Evolutionary conservation across 2,329 filamentous ascomycete genomes (phyloP).

Genomic region (Nothopassalora personata): DNA sequence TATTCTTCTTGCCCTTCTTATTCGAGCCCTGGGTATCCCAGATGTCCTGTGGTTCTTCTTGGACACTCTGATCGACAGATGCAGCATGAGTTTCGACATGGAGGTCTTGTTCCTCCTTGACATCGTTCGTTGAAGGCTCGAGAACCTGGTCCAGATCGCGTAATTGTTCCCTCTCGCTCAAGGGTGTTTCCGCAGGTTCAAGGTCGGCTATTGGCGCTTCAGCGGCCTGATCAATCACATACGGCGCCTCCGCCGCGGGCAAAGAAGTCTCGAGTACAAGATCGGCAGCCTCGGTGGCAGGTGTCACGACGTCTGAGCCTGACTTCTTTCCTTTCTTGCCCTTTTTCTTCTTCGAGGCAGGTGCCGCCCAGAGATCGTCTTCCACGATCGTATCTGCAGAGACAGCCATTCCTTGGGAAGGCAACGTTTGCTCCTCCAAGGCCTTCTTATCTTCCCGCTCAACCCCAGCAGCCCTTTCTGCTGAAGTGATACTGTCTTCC

Average conservation of each 20-base stretch:
- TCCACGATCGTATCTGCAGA: neutral
- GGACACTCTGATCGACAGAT: neutral
- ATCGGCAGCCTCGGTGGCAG: neutral
- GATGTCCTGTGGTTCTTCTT: conserved; percentile 2
- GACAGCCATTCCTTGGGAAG: neutral
- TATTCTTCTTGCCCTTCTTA: conserved; percentile 24
- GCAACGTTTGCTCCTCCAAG: neutral
- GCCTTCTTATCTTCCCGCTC: neutral
- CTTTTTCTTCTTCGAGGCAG: conserved; percentile 27
- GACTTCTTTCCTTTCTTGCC: conserved; percentile 26
- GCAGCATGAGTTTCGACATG: neutral
- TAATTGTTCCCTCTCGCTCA: neutral
- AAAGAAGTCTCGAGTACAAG: neutral
- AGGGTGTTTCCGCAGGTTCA: neutral
- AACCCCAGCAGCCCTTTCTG: neutral
- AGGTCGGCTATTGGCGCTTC: neutral
- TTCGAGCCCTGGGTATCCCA: conserved; percentile 17
- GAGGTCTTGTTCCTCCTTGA: neutral
- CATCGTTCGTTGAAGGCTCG: neutral
- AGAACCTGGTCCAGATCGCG: neutral
- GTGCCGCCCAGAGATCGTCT: conserved; percentile 11
- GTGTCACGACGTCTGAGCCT: neutral
- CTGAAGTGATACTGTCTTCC: neutral
- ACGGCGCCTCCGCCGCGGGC: neutral
- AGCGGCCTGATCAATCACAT: neutral